Percentiles rank a stretch among this genome's conserved stretches.
Evolutionary conservation across 345 rosid species (phyloP).

Genomic region (Erucastrum elatum): DNA sequence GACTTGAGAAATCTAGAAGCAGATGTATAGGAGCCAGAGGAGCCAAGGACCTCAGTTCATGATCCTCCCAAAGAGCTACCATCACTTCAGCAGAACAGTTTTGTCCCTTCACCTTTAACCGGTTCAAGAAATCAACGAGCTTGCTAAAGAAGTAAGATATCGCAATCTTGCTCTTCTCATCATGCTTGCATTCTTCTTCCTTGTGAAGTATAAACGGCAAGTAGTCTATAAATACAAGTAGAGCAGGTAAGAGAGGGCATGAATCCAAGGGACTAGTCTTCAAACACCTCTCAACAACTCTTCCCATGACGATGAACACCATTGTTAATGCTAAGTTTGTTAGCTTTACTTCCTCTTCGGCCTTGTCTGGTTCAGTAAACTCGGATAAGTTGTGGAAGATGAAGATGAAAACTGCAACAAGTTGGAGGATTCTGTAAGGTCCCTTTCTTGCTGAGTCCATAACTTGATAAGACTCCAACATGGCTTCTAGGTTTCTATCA

Average conservation of each 20-base stretch:
- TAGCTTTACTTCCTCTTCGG: conserved; percentile 34
- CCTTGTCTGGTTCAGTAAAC: conserved; percentile 29
- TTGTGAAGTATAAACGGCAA: conserved; percentile 49
- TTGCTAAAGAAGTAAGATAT: conserved; percentile 59
- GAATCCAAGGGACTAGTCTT: conserved; percentile 47
- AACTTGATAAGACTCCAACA: conserved; percentile 60
- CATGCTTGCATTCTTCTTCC: conserved; percentile 36
- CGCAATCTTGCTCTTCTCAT: conserved; percentile 56
- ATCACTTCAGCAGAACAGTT: conserved; percentile 21
- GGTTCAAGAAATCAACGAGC: conserved; percentile 52
- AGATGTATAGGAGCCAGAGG: conserved; percentile 54
- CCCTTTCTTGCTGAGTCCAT: conserved; percentile 64
- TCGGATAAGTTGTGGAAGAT: conserved; percentile 50
- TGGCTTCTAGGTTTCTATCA: conserved; percentile 49
- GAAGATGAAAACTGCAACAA: conserved; percentile 66
- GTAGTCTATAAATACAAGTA: conserved; percentile 80
- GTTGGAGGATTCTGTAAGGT: conserved; percentile 70
- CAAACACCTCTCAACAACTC: conserved; percentile 62
- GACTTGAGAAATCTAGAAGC: conserved; percentile 58
- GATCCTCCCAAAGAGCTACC: conserved; percentile 87
- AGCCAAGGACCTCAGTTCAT: conserved; percentile 74
- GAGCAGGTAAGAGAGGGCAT: conserved; percentile 69
- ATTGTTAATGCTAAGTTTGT: conserved; percentile 46
- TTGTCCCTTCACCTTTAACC: conserved; percentile 36
- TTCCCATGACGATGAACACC: conserved; percentile 67